Conservation (phyloP, 2,329 filamentous ascomycete species). For the Apiospora koreana region DNA sequence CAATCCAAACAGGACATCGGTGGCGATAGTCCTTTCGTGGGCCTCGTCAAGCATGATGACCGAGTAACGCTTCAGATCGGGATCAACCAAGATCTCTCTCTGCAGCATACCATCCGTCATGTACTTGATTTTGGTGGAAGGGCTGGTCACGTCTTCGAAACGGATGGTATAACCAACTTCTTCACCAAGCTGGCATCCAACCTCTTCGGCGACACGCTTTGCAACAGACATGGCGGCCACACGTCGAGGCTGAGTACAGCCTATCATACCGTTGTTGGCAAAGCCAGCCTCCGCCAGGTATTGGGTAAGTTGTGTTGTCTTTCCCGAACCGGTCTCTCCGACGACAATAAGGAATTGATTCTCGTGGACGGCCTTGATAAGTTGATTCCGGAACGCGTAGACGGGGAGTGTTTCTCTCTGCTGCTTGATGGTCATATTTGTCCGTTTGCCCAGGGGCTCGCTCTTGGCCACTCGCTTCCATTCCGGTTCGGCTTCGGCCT, state of each 20-base stretch:
- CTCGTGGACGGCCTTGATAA: conserved; percentile 82
- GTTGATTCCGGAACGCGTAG: conserved; percentile 81
- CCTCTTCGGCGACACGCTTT: conserved; percentile 94
- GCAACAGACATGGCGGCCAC: conserved; percentile 98
- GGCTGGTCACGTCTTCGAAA: conserved; percentile 91
- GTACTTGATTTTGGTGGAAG: conserved; percentile 93
- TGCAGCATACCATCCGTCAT: conserved; percentile 99
- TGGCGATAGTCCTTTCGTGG: conserved; percentile 94
- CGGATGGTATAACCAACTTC: conserved; percentile 97
- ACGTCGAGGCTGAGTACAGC: conserved; percentile 94
- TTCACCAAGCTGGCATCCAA: conserved; percentile 85
- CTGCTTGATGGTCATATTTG: conserved; percentile 90
- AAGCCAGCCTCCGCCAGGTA: conserved; percentile 94
- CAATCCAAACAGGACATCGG: conserved; percentile 91
- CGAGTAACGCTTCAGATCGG: conserved; percentile 85
- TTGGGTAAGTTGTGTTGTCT: conserved; percentile 95
- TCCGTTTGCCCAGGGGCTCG: conserved; percentile 80
- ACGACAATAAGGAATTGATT: conserved; percentile 96
- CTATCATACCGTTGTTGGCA: conserved; percentile 83
- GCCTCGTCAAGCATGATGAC: conserved; percentile 98
- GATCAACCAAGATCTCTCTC: conserved; percentile 90
- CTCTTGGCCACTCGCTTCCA: conserved; percentile 90
- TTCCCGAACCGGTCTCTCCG: conserved; percentile 94
- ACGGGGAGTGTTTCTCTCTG: conserved; percentile 90
- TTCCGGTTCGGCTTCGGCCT: conserved; percentile 75